Base-by-base conservation (phyloP, 2,329 filamentous ascomycete genomes). In the Tolypocladium inflatum region DNA sequence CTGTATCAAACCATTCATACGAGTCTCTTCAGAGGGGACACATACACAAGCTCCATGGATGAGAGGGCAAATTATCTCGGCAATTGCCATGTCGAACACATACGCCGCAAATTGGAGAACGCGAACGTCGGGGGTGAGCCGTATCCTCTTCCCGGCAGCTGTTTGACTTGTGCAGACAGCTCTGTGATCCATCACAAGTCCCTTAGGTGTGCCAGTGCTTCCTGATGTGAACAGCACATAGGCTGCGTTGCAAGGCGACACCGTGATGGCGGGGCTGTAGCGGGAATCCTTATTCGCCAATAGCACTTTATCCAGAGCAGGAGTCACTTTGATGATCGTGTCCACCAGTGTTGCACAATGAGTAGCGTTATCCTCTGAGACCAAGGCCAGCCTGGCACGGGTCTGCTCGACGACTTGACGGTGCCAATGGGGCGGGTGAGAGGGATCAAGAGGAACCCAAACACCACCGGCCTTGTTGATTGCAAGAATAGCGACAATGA, bases 391-490 rank as follows among this genome's bases (percentile, higher is more conserved):
- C 21, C 21, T 26, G 2, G 42, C 23, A 17, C n/a, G 33, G 19
- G 54, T 58, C 37, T 55, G n/a, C 10, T 35, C 13, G 7, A 60
- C 26, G 6, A 57, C 33, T 13, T 39, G 35, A 9, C 42, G 21
- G 8, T 50, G 39, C 13, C 56, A 45, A n/a, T 56, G 26, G 3
- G 50, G 4, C 10, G 58, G 58, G 17, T 55, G 43, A 7, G 43
- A 51, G 2, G 56, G 59, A n/a, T 59, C 58, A 2, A 64, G 54
- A 19, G 57, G 57, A 10, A 59, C 58, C 9, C 56, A 61, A 21
- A 50, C 57, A 10, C 48, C 62, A 13, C 62, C 62, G 11, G 61
- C 62, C 19, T 57, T 57, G 13, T 59, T 33, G 11, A 64, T 56
- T 2, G 58, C 62, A 0, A 64, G 43, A 17, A 58, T 59, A 8